Conservation (phyloP, 306 rosid species). For the Quercus ilex region DNA sequence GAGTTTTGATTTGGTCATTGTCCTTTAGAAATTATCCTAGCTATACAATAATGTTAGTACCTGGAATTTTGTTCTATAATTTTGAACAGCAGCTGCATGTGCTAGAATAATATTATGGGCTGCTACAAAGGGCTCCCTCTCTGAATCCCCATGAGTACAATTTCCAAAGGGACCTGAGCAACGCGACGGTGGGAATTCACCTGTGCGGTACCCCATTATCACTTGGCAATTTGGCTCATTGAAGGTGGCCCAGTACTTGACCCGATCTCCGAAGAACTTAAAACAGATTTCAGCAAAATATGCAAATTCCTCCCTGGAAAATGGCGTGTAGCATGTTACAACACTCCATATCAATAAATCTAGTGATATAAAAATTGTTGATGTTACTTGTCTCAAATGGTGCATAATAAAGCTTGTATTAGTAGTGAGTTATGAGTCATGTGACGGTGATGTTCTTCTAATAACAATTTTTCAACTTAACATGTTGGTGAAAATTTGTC, state of each 20-base stretch:
- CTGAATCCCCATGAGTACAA: conserved; percentile 55
- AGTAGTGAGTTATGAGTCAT: no score
- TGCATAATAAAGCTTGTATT: no score
- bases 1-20: no score
- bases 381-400: no score
- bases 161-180: conserved; percentile 51
- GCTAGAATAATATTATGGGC: conserved; percentile 62
- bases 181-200: conserved; percentile 51
- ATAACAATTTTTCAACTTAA: no score
- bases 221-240: conserved; percentile 55
- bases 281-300: conserved; percentile 65
- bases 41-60: conserved; percentile 11
- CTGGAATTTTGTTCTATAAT: conserved; percentile 58
- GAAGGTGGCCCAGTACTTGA: conserved; percentile 65
- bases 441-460: no score
- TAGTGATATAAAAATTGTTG: no score
- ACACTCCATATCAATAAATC: no score
- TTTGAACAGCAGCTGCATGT: conserved; percentile 56
- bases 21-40: no score
- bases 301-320: conserved; percentile 56
- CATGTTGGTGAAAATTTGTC: no score
- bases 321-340: not conserved
- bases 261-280: conserved; percentile 58
- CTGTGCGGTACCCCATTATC: conserved; percentile 45
- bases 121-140: conserved; percentile 57